Evolutionary conservation across 106 monocot species (phyloP).

Genomic region (Ottelia alismoides): DNA sequence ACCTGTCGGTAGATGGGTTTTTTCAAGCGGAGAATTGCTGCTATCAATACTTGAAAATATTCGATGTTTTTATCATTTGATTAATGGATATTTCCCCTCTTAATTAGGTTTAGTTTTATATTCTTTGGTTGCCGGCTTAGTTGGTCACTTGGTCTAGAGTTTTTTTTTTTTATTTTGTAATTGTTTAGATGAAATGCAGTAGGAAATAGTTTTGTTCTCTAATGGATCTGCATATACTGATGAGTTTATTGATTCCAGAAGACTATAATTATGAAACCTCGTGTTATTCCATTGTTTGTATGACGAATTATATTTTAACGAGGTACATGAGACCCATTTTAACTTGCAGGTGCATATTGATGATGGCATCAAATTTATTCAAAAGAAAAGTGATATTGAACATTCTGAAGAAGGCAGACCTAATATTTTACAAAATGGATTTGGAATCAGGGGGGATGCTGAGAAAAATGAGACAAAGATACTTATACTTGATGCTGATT

Average conservation of each 20-base stretch:
- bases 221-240: not conserved
- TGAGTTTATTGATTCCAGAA: not conserved
- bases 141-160: too few relatives aligned
- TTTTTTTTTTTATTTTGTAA: not conserved
- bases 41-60: too few relatives aligned
- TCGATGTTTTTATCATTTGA: too few relatives aligned
- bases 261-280: not conserved
- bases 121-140: too few relatives aligned
- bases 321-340: not conserved
- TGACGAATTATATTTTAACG: not conserved
- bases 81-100: too few relatives aligned
- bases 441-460: not conserved
- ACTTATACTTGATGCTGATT: constrained; percentile 87
- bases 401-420: constrained; percentile 4
- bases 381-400: constrained; percentile 8
- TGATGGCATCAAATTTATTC: constrained; percentile 72
- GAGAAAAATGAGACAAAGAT: constrained; percentile 23
- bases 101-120: too few relatives aligned
- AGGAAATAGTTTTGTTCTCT: not conserved
- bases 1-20: too few relatives aligned
- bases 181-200: not conserved
- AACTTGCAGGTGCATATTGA: constrained; percentile 54
- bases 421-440: not conserved
- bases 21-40: too few relatives aligned
- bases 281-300: not conserved